Percentiles rank a stretch among this genome's conserved stretches.
These are phyloP conservation scores for Penicillium samsonianum DNA, from an alignment of 495 filamentous ascomycete genomes.

Conservation along the genomic window DNA sequence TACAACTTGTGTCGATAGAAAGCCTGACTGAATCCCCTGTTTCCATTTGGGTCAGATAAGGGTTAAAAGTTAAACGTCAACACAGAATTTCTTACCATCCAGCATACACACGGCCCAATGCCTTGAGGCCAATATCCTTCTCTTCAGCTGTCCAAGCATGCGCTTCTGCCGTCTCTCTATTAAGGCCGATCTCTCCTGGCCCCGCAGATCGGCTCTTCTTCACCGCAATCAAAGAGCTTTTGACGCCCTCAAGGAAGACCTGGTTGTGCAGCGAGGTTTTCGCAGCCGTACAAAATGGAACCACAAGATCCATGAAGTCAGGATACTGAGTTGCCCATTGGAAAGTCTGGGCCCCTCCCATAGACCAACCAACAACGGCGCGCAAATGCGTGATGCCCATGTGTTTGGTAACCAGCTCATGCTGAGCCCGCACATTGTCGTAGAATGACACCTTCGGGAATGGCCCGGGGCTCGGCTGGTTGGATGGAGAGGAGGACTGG, in stretches of 20 bases:
- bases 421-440: constrained; percentile 70
- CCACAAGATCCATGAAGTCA: constrained; percentile 63
- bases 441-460: constrained; percentile 66
- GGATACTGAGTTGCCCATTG: constrained; percentile 75
- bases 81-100: constrained; percentile 54
- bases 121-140: constrained; percentile 62
- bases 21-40: constrained; percentile 66
- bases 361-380: constrained; percentile 69
- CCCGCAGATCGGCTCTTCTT: constrained; percentile 57
- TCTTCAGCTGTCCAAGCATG: constrained; percentile 58
- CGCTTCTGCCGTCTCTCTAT: constrained; percentile 37
- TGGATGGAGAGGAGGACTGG: constrained; percentile 70
- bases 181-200: constrained; percentile 39
- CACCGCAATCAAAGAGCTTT: constrained; percentile 62
- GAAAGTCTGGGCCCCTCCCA: constrained; percentile 68
- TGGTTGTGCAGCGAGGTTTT: constrained; percentile 70
- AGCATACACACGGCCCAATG: constrained; percentile 70
- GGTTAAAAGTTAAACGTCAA: neutral
- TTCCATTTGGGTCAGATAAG: neutral
- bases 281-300: constrained; percentile 70
- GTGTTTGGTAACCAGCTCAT: constrained; percentile 63
- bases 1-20: constrained; percentile 70
- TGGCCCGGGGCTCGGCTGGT: constrained; percentile 52
- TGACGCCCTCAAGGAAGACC: constrained; percentile 73
- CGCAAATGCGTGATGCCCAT: constrained; percentile 61